Evolutionary conservation across 768 basidiomycete species (phyloP), one percentile per base, ranked within the genome.

Genomic region (Lactarius sp.): DNA sequence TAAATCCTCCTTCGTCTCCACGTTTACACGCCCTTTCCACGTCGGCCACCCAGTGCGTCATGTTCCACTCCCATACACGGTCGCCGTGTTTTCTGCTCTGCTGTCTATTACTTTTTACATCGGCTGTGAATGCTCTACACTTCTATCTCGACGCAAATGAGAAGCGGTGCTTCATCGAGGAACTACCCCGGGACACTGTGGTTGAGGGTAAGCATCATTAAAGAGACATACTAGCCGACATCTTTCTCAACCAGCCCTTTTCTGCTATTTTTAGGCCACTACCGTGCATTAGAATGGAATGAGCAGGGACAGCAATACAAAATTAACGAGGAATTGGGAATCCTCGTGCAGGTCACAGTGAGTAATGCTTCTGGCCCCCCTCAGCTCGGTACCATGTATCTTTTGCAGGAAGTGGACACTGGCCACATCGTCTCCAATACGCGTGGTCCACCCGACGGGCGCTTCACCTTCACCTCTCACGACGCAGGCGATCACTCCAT

Each of bases 391-490:
- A 34, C 39, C 6, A 53, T 18, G 33, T 46, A 6, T 52, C 44
- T 22, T 37, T 39, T 22, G 39, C 73, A 99, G 96, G 97, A 99
- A 80, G 82, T 93, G 67, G 86, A 90, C 42, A 86, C 81, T 2
- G 84, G 85, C 2, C 88, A 98, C 69, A 75, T 80, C 58, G 89
- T 98, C 16, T 93, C 92, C 47, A 88, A 88, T 70, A 94, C 94
- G 9, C 85, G 85, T n/a, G 97, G 97, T 2, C 90, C 94, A 6
- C 79, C 86, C 27, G 90, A 96, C 55, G 91, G 97, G 33, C 85
- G 85, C 62, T 98, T 98, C 78, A 98, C 97, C 0, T 99, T 99
- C 72, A 98, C 97, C 33, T 97, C 96, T 5, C 94, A 97, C 73
- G 93, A 95, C 64, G 83, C 95, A 34, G 95, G 95, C 53, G 97